These are phyloP conservation scores for Fusarium devonianum DNA, from an alignment of 2,329 filamentous ascomycete species.

Conservation along the genomic window DNA sequence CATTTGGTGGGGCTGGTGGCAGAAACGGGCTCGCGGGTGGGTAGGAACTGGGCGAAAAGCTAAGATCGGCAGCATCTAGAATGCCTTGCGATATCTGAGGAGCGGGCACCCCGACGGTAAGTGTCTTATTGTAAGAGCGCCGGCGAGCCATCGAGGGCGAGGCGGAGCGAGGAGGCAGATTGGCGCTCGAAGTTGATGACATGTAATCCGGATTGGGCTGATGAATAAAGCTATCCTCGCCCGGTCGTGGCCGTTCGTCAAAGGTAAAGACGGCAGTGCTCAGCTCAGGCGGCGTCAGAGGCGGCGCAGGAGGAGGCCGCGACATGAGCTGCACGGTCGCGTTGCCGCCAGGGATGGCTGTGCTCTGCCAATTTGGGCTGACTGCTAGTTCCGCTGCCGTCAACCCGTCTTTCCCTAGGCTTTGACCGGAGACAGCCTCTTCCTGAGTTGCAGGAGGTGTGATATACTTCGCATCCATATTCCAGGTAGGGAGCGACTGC, in stretches of 20 bases:
- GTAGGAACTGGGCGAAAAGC: conserved; percentile 58
- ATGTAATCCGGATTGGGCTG: conserved; percentile 60
- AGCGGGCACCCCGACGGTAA: conserved; percentile 47
- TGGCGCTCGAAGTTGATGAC: conserved; percentile 45
- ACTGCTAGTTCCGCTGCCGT: conserved; percentile 34
- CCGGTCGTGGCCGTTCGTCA: conserved; percentile 45
- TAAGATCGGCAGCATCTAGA: conserved; percentile 39
- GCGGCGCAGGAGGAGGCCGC: conserved; percentile 55
- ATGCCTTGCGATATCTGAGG: conserved; percentile 34
- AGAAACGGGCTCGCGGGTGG: conserved; percentile 57
- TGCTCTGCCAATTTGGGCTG: conserved; percentile 39
- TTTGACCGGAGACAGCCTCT: conserved; percentile 7
- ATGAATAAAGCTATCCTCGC: conserved; percentile 51
- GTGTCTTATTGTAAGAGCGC: conserved; percentile 53
- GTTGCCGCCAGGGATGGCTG: conserved; percentile 33
- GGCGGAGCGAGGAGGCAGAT: conserved; percentile 39
- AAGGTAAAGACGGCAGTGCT: conserved; percentile 54
- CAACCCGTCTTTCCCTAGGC: conserved; percentile 18
- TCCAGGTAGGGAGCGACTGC: conserved; percentile 30
- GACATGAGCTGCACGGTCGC: conserved; percentile 44
- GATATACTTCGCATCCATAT: conserved; percentile 41
- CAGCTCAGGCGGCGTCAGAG: conserved; percentile 57
- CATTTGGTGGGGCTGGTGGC: conserved; percentile 54
- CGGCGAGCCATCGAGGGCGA: conserved; percentile 48
- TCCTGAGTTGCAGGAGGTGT: conserved; percentile 11